A percentile compares a stretch with the other conserved stretches of the same genome.
phyloP scores from a whole-genome alignment of 202 grass and related monocot species.

The Setaria italica region DNA sequence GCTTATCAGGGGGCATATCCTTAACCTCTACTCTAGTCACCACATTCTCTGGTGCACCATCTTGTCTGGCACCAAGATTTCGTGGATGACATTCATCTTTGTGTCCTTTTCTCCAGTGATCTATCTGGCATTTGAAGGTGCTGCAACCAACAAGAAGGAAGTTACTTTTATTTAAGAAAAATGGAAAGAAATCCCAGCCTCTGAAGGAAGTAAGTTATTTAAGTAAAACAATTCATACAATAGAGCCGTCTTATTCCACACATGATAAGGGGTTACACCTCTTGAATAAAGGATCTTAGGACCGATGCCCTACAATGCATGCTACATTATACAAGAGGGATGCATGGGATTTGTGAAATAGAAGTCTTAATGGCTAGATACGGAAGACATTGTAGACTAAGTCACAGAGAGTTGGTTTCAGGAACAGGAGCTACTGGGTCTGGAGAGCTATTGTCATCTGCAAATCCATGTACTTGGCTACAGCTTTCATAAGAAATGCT shows the following conservation, averaged over 20 bases:
- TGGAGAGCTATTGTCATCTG: background rate
- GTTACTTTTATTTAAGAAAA: conserved; percentile 12
- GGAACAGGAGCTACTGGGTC: background rate
- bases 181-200: background rate
- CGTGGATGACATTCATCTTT: conserved; percentile 58
- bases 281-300: background rate
- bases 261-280: conserved; percentile 18
- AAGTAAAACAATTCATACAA: conserved; percentile 26
- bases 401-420: background rate
- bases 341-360: conserved; percentile 7
- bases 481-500: conserved; percentile 24
- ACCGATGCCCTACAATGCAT: conserved; percentile 21
- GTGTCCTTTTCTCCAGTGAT: conserved; percentile 75
- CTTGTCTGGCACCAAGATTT: conserved; percentile 30
- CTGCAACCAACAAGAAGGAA: conserved; percentile 53
- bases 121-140: conserved; percentile 70
- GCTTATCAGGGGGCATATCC: conserved; percentile 32
- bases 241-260: conserved; percentile 35
- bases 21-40: conserved; percentile 28
- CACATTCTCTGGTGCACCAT: conserved; percentile 18
- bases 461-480: conserved; percentile 6
- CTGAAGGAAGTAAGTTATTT: conserved; percentile 17
- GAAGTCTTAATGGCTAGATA: background rate
- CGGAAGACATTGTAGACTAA: background rate
- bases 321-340: conserved; percentile 7